These are phyloP conservation scores for Suillus occidentalis DNA, from an alignment of 768 basidiomycete species.

Conservation along the genomic window DNA sequence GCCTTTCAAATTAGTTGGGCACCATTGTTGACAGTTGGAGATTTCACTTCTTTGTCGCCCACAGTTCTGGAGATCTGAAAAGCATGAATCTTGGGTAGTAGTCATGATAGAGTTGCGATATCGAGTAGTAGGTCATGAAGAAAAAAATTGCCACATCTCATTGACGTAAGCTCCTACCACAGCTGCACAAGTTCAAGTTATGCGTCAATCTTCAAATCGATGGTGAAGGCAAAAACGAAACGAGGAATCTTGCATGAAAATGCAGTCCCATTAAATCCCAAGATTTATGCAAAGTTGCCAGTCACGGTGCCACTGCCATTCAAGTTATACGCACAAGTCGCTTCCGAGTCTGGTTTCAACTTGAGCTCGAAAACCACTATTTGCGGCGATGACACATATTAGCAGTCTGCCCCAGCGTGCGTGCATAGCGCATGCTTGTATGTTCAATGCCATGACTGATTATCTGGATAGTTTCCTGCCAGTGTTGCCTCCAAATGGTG, in stretches of 20 bases:
- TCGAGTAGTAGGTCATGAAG: not conserved
- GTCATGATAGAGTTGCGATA: not conserved
- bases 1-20: not conserved
- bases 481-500: not conserved
- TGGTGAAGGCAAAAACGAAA: not conserved
- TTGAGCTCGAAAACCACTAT: not conserved
- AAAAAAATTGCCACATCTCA: not conserved
- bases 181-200: too few species aligned
- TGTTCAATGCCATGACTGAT: not conserved
- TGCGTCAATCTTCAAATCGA: not conserved
- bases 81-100: not conserved
- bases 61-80: not conserved
- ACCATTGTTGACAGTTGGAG: not conserved
- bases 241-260: not conserved
- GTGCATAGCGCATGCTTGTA: not conserved
- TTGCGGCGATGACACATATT: not conserved
- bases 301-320: not conserved
- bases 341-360: too few species aligned
- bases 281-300: not conserved
- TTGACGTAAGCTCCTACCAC: not conserved
- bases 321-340: not conserved
- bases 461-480: not conserved
- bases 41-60: not conserved
- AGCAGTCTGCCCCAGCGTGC: too few species aligned
- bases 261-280: not conserved